Percentiles rank a stretch among this genome's conserved stretches.
Conservation (phyloP, 2,329 filamentous ascomycete species). For the Fusarium cicatricum region DNA sequence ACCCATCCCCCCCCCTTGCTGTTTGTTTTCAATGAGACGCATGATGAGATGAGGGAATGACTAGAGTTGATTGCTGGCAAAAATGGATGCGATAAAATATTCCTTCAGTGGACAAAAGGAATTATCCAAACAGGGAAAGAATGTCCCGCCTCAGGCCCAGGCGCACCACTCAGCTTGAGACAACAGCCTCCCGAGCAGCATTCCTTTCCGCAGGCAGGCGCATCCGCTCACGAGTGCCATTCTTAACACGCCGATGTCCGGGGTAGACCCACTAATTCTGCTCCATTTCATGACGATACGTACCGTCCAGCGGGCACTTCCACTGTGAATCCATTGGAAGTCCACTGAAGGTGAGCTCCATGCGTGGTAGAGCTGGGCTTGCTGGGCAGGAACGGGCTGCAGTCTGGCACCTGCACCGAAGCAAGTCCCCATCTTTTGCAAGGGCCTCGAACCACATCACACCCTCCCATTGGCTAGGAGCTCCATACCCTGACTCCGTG, state of each 20-base stretch:
- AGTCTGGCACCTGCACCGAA: slow-evolving; percentile 18
- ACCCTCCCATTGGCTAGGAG: slow-evolving; percentile 27
- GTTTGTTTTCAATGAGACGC: background rate
- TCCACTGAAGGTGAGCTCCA: slow-evolving; percentile 31
- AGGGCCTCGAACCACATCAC: slow-evolving; percentile 29
- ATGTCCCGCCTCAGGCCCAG: slow-evolving; percentile 37
- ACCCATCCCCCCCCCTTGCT: background rate
- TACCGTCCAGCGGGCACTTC: background rate
- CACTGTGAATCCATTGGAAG: background rate
- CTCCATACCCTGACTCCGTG: slow-evolving; percentile 28
- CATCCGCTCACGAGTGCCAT: slow-evolving; percentile 19
- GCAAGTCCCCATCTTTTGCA: slow-evolving; percentile 24
- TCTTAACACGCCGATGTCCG: slow-evolving; percentile 41
- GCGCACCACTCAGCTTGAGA: slow-evolving; percentile 39
- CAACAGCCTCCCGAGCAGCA: slow-evolving; percentile 3
- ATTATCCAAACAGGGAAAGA: slow-evolving; percentile 17
- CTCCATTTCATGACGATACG: slow-evolving; percentile 1
- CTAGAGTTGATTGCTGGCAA: background rate
- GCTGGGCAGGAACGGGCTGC: slow-evolving; percentile 8
- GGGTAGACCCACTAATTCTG: slow-evolving; percentile 39
- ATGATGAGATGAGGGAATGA: slow-evolving; percentile 2
- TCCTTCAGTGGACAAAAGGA: slow-evolving; percentile 35
- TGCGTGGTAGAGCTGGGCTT: too few relatives aligned
- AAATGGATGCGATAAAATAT: slow-evolving; percentile 9
- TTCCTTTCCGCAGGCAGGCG: background rate